Evolutionary conservation across 306 rosid species (phyloP).

Genomic region (Prunus padus): DNA sequence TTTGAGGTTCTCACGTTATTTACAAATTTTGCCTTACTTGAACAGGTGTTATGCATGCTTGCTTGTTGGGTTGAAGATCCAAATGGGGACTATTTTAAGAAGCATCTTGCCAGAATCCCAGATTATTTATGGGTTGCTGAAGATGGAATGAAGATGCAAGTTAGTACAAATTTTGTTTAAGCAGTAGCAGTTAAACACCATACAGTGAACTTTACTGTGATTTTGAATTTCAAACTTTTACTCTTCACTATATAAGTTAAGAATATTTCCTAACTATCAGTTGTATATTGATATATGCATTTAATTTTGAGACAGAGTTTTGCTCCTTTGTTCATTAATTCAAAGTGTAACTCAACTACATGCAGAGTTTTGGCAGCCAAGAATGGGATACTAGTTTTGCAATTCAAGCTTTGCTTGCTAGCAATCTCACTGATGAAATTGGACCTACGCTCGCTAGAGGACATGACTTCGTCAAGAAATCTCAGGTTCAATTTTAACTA

Average conservation of each 20-base stretch:
- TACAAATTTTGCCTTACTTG: background rate
- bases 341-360: background rate
- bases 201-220: too few relatives aligned
- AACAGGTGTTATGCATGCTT: slow-evolving; percentile 23
- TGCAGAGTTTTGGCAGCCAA: slow-evolving; percentile 57
- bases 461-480: slow-evolving; percentile 62
- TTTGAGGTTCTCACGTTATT: background rate
- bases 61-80: slow-evolving; percentile 41
- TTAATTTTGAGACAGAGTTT: too few relatives aligned
- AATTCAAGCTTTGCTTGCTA: slow-evolving; percentile 64
- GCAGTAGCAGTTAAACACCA: too few relatives aligned
- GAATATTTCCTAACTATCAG: too few relatives aligned
- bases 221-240: background rate
- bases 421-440: slow-evolving; percentile 48
- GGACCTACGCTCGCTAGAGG: slow-evolving; percentile 48
- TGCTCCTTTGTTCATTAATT: too few relatives aligned
- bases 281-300: too few relatives aligned
- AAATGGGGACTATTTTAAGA: slow-evolving; percentile 34
- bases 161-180: background rate
- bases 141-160: slow-evolving; percentile 38
- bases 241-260: too few relatives aligned
- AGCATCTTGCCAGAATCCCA: slow-evolving; percentile 33
- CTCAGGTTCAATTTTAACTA: slow-evolving; percentile 40
- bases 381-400: slow-evolving; percentile 63
- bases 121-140: slow-evolving; percentile 39